Evolutionary conservation across 257 asterid genomes (phyloP).

Genomic region (Scutellaria galericulata): DNA sequence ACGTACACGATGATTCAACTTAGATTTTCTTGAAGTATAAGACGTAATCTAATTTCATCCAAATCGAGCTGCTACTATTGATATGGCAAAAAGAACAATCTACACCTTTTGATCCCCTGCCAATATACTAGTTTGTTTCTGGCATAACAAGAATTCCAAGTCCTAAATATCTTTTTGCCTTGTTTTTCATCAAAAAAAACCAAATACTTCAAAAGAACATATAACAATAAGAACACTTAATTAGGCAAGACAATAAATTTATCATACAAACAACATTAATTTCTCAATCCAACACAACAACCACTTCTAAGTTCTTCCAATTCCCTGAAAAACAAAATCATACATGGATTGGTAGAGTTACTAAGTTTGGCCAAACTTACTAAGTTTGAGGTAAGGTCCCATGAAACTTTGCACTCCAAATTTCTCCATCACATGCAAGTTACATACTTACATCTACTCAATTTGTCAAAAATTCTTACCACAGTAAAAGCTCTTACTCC

Average conservation of each 20-base stretch:
- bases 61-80: neutral
- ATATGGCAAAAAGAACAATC: neutral
- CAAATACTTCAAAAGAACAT: neutral
- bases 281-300: slow-evolving; percentile 6
- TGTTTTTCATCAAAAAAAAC: too few relatives aligned
- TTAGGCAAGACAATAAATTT: slow-evolving; percentile 8
- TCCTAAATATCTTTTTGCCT: neutral
- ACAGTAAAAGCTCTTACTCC: neutral
- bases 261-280: neutral
- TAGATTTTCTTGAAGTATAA: neutral
- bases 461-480: neutral
- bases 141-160: slow-evolving; percentile 7
- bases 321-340: too few relatives aligned
- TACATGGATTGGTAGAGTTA: too few relatives aligned
- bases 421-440: slow-evolving; percentile 3
- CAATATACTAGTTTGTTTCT: neutral
- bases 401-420: neutral
- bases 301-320: neutral
- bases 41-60: neutral
- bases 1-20: neutral
- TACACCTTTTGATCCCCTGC: neutral
- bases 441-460: neutral
- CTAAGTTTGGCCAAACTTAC: too few relatives aligned
- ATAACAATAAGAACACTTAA: slow-evolving; percentile 1
- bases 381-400: too few relatives aligned